Conservation (phyloP, 495 filamentous ascomycete species). For the Sphaerosporella brunnea region DNA sequence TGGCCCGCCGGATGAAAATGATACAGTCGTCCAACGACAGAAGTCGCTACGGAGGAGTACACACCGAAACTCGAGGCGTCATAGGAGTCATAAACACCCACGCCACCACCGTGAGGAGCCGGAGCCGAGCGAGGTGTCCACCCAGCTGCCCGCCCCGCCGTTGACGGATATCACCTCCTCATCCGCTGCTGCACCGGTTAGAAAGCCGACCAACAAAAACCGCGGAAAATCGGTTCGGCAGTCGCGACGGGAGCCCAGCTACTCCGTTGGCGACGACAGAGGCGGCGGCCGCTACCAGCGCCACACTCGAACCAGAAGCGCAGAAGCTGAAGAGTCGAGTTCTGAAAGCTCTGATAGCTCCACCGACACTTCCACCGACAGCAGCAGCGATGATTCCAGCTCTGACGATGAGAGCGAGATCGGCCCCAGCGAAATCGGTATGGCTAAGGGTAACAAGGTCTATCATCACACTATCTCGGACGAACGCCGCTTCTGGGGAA, state of each 20-base stretch:
- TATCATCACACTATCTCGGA: constrained; percentile 17
- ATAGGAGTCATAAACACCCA: neutral
- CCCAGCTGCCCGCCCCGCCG: constrained; percentile 1
- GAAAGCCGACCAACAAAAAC: neutral
- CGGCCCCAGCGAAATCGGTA: constrained; percentile 19
- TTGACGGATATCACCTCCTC: neutral
- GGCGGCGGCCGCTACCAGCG: constrained; percentile 8
- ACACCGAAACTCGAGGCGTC: neutral
- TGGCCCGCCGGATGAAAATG: neutral
- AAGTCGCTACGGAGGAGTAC: neutral
- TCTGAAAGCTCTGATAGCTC: neutral
- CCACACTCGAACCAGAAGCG: neutral
- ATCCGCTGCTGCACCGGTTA: neutral
- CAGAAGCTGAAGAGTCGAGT: constrained; percentile 5
- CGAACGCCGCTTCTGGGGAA: constrained; percentile 13
- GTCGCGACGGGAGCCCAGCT: constrained; percentile 1
- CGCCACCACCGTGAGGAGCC: neutral
- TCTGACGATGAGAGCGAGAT: constrained; percentile 12
- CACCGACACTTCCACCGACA: constrained; percentile 13
- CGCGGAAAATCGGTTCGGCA: neutral
- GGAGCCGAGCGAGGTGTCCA: neutral
- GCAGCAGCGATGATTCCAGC: constrained; percentile 16
- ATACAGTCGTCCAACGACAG: constrained; percentile 6
- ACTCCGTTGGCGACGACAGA: constrained; percentile 4
- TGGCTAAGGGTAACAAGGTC: constrained; percentile 24